Conservation (phyloP, 2,329 filamentous ascomycete species). For the Epichloe glyceriae region DNA sequence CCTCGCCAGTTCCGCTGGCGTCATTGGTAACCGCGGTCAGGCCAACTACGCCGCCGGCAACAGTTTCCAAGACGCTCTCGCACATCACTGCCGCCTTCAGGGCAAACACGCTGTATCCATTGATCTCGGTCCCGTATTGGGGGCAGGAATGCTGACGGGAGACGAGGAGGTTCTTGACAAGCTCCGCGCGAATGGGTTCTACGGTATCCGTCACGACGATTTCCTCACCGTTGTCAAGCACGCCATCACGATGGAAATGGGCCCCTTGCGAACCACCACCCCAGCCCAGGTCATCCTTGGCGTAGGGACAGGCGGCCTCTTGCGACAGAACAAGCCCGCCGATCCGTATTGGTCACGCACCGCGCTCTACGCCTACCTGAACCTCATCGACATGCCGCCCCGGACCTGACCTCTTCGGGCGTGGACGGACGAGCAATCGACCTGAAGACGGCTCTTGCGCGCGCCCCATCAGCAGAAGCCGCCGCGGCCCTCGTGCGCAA, state of each 20-base stretch:
- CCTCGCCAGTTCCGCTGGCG: constrained; percentile 40
- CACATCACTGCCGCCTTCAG: constrained; percentile 18
- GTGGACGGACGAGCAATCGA: constrained; percentile 9
- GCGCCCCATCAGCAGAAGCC: constrained; percentile 14
- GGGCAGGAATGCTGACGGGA: constrained; percentile 40
- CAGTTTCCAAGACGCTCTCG: constrained; percentile 35
- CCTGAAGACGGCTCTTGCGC: constrained; percentile 21
- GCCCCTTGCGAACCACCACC: constrained; percentile 13
- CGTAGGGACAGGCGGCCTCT: constrained; percentile 40
- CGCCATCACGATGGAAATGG: constrained; percentile 28
- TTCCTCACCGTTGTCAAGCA: constrained; percentile 33
- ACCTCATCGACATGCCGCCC: constrained; percentile 32
- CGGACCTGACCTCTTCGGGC: constrained; percentile 13
- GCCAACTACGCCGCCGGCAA: constrained; percentile 46
- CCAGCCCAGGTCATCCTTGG: constrained; percentile 39
- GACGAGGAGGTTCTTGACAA: constrained; percentile 33
- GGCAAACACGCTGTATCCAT: constrained; percentile 30
- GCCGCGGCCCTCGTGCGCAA: constrained; percentile 22
- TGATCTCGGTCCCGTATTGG: constrained; percentile 39
- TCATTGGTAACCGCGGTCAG: constrained; percentile 45
- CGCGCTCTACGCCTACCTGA: constrained; percentile 34
- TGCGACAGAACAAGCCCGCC: constrained; percentile 35
- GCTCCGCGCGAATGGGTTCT: constrained; percentile 38
- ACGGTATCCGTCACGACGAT: constrained; percentile 37
- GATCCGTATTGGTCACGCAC: constrained; percentile 43